Evolutionary conservation across 2,329 filamentous ascomycete species (phyloP).

Genomic region (Exophiala sp.): DNA sequence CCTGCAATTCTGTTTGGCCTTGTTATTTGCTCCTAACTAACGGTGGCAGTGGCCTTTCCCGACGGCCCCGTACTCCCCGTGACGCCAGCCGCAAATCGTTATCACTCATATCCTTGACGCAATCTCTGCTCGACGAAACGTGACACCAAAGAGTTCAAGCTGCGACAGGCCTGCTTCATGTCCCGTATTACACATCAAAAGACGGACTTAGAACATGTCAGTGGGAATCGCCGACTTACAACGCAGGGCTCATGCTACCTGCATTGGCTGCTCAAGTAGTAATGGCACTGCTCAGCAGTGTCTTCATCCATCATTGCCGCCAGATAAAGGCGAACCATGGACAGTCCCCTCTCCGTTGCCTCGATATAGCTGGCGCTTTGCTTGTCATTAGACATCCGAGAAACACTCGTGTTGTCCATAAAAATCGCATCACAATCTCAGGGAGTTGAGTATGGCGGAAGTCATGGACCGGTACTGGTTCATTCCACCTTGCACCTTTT

Average conservation of each 20-base stretch:
- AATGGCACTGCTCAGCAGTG: not conserved
- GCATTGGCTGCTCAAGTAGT: not conserved
- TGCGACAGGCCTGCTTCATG: not conserved
- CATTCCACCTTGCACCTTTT: constrained; percentile 88
- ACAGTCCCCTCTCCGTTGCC: not conserved
- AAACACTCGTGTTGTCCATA: not conserved
- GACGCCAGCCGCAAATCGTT: not conserved
- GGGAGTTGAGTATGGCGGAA: constrained; percentile 81
- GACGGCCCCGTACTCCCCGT: constrained; percentile 2
- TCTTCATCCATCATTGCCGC: not conserved
- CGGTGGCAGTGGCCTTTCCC: not conserved
- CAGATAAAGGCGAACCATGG: not conserved
- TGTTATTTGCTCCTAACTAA: not conserved
- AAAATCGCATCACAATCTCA: constrained; percentile 58
- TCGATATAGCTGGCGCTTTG: not conserved
- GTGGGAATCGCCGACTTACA: too few relatives aligned
- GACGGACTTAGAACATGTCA: not conserved
- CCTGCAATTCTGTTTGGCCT: not conserved
- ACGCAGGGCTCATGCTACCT: not conserved
- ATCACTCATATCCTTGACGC: not conserved
- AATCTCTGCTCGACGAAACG: not conserved
- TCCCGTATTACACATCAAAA: not conserved
- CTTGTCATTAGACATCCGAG: not conserved
- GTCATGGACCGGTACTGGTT: constrained; percentile 99
- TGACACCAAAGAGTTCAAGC: not conserved